Base-by-base conservation (phyloP, 106 monocot species). In the Platanthera guangdongensis region DNA sequence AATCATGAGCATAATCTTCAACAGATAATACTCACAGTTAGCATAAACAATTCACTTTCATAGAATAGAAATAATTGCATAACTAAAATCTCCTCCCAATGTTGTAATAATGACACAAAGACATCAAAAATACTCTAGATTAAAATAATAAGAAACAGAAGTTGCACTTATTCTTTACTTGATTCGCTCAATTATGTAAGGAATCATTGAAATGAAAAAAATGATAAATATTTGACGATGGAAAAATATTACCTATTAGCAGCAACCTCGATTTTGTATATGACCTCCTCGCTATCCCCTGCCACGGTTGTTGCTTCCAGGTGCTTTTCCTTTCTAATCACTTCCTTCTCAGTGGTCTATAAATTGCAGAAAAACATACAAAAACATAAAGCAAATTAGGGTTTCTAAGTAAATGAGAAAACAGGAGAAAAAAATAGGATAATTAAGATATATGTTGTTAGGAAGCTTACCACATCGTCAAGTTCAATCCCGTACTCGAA, bases 401-500 rank as follows among this genome's bases (percentile, higher is more conserved):
- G 2, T 50, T 71, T 49, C 51, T 81, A 12, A 54, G 57, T 21
- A 76, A 16, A 6, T 3, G 39, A 80, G 22, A 9, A 68, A 18
- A 77, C 13, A 75, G 10, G 9, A 9, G 47, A 60, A 19, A 75
- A 9, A 83, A 9, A 8, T 28, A 74, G 30, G 65, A 10, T 48
- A 9, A 10, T 21, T 28, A 1, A 69, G 74, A 11, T 50, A 47
- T n/a, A 9, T 47, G 25, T 8, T 46, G 49, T 8, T 5, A 6
- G 13, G 6, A 9, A 72, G 19, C 83, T 82, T 51, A 93, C 96
- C 78, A 90, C 97, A 55, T 99, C 94, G 49, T 99, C 97, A 53
- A 99, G 94, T 67, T 99, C 97, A 71, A 99, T 94, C 9, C 97
- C 97, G 47, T 88, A 99, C 68, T 94, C 84, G 78, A 99, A 99